These are phyloP conservation scores for Erigeron philadelphicus DNA, from an alignment of 140 eudicot genomes.

Conservation along the genomic window DNA sequence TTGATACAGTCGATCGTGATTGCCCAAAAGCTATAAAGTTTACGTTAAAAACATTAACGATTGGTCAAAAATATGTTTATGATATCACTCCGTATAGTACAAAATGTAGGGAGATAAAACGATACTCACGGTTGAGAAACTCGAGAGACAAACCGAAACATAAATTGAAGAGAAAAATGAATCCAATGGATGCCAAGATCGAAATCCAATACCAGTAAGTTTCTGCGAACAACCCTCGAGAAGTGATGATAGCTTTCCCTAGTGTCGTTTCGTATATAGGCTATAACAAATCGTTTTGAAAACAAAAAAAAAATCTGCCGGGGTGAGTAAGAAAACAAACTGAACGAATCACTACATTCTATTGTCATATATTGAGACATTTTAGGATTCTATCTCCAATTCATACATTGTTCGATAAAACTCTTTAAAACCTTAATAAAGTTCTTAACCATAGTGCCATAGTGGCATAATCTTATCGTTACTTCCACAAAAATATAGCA, in stretches of 20 bases:
- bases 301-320: background rate
- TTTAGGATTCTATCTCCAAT: too few species aligned
- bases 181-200: slow-evolving; percentile 38
- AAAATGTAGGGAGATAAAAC: background rate
- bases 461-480: background rate
- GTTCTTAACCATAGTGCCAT: background rate
- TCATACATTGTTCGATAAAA: background rate
- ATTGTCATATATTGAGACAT: too few species aligned
- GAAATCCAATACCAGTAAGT: slow-evolving; percentile 68
- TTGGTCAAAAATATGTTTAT: background rate
- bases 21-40: slow-evolving; percentile 53
- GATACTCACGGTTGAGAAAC: slow-evolving; percentile 50
- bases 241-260: slow-evolving; percentile 38
- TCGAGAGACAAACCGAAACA: slow-evolving; percentile 41
- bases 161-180: slow-evolving; percentile 36
- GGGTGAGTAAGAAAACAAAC: too few species aligned
- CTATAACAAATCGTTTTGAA: slow-evolving; percentile 7
- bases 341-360: too few species aligned
- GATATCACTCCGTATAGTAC: background rate
- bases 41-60: background rate
- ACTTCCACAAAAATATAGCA: too few species aligned
- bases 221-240: slow-evolving; percentile 57
- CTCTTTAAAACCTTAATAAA: too few species aligned
- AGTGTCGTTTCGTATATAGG: slow-evolving; percentile 28
- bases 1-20: slow-evolving; percentile 47